phyloP scores from a whole-genome alignment of 768 basidiomycete genomes.

The Phallus indusiatus region DNA sequence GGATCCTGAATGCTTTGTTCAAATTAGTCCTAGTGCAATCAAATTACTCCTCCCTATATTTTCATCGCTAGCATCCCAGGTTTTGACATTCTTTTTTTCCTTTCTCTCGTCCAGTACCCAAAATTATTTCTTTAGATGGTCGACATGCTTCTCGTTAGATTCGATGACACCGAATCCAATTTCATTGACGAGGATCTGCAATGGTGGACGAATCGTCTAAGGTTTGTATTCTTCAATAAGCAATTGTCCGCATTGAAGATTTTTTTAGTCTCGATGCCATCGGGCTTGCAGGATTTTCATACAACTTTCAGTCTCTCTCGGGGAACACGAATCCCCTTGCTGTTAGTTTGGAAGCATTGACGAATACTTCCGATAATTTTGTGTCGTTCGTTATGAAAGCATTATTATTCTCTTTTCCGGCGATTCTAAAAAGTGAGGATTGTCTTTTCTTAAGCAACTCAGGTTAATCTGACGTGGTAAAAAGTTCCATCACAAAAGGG shows the following conservation, averaged over 20 bases:
- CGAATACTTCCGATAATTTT: constrained; percentile 14
- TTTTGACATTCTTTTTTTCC: not conserved
- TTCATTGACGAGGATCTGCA: constrained; percentile 6
- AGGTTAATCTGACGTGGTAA: not conserved
- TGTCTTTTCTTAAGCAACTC: not conserved
- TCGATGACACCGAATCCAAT: not conserved
- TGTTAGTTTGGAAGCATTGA: constrained; percentile 6
- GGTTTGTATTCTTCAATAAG: not conserved
- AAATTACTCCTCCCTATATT: constrained; percentile 1
- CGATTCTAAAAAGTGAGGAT: constrained; percentile 9
- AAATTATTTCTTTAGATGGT: not conserved
- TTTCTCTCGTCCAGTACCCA: not conserved
- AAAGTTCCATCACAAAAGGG: constrained; percentile 26
- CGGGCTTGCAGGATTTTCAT: not conserved
- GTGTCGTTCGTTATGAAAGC: constrained; percentile 28
- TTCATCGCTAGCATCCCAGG: not conserved
- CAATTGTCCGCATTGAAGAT: not conserved
- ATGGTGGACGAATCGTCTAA: constrained; percentile 8
- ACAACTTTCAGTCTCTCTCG: constrained; percentile 7
- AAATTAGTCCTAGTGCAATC: not conserved
- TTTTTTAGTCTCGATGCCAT: not conserved
- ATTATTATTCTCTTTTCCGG: constrained; percentile 42
- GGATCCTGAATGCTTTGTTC: not conserved
- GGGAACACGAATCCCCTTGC: constrained; percentile 1
- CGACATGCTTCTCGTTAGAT: not conserved